Percentiles rank a stretch among this genome's conserved stretches.
phyloP scores from a whole-genome alignment of 164 flowering plant species.

The Stephania yunnanensis region DNA sequence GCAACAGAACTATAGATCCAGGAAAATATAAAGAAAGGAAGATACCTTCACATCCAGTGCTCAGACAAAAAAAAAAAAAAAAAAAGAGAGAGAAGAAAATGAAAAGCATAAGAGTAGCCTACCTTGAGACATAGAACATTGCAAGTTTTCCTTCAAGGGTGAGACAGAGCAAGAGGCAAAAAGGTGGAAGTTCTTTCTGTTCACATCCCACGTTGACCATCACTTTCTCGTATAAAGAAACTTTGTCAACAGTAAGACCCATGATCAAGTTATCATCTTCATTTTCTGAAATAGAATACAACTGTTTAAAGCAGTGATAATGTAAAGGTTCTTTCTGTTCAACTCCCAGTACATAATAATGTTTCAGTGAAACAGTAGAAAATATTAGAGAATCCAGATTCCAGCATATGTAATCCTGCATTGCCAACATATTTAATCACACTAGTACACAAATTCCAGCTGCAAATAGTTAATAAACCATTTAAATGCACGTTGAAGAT shows the following conservation, averaged over 20 bases:
- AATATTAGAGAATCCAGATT: no score
- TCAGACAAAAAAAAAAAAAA: background rate
- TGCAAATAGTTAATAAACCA: background rate
- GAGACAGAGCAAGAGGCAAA: constrained; percentile 64
- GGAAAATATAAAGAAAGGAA: background rate
- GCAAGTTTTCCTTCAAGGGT: constrained; percentile 79
- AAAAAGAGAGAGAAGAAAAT: background rate
- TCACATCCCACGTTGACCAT: constrained; percentile 45
- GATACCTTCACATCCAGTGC: background rate
- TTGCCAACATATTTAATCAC: background rate
- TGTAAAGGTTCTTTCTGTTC: background rate
- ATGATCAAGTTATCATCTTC: constrained; percentile 77
- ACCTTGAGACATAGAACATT: constrained; percentile 80
- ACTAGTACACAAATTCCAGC: background rate
- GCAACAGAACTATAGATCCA: background rate
- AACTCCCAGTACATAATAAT: background rate
- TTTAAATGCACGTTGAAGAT: background rate
- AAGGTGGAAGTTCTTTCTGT: constrained; percentile 58
- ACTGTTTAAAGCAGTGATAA: background rate
- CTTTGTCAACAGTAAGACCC: constrained; percentile 67
- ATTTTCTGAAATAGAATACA: constrained; percentile 43
- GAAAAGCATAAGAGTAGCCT: background rate
- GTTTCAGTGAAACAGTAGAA: background rate
- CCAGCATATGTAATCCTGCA: background rate
- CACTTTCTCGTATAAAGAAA: constrained; percentile 47